These are phyloP conservation scores for Globisporangium paroecandrum DNA, from an alignment of 352 stramenopile species.

Conservation along the genomic window DNA sequence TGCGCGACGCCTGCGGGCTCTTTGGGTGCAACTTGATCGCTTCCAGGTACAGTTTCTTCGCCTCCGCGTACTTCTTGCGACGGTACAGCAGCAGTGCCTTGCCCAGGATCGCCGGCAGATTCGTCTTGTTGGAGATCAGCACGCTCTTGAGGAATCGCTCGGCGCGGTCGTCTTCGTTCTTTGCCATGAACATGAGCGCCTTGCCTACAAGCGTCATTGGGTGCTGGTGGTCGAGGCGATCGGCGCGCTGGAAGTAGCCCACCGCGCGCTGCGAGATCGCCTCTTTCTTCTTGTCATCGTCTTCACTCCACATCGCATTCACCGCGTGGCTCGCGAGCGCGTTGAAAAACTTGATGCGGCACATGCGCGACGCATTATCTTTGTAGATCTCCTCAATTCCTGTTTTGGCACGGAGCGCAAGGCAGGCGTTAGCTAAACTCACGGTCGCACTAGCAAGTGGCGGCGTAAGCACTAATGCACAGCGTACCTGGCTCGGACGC, in stretches of 20 bases:
- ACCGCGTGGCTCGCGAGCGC: constrained; percentile 80
- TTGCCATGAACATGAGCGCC: constrained; percentile 91
- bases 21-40: constrained; percentile 93
- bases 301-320: constrained; percentile 88
- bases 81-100: constrained; percentile 85
- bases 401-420: not conserved
- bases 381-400: constrained; percentile 88
- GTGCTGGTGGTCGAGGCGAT: constrained; percentile 88
- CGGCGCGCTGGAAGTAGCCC: constrained; percentile 82
- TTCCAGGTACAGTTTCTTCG: constrained; percentile 91
- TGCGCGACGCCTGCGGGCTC: constrained; percentile 86
- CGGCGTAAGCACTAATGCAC: not conserved
- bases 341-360: constrained; percentile 89
- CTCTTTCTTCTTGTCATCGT: constrained; percentile 86
- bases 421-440: not conserved
- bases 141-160: constrained; percentile 91
- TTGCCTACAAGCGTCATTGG: constrained; percentile 90
- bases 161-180: constrained; percentile 88
- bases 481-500: constrained; percentile 62
- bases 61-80: constrained; percentile 86
- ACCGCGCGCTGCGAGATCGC: constrained; percentile 76
- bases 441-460: not conserved
- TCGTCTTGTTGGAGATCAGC: constrained; percentile 85
- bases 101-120: constrained; percentile 83
- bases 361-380: constrained; percentile 78